Percentiles rank a stretch among this genome's conserved stretches.
phyloP scores from a whole-genome alignment of 495 filamentous ascomycete genomes.

The Achaetomiella virescens region DNA sequence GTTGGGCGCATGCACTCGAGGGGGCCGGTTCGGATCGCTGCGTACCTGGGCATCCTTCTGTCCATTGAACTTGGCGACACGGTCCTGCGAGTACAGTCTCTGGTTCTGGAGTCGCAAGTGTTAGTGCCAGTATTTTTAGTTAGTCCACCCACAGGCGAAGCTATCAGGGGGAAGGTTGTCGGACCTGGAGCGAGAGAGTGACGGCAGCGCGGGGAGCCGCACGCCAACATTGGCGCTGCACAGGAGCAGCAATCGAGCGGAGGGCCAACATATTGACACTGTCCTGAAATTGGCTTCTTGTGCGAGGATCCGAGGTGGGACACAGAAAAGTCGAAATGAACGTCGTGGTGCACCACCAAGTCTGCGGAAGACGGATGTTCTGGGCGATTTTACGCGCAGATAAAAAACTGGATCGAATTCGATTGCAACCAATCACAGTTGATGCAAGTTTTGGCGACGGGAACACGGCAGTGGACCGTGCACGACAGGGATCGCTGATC shows the following conservation, averaged over 20 bases:
- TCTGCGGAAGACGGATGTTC: slow-evolving; percentile 7
- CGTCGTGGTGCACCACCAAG: neutral
- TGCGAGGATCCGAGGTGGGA: neutral
- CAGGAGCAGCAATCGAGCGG: slow-evolving; percentile 46
- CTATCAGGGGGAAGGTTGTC: slow-evolving; percentile 19
- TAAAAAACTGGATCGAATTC: slow-evolving; percentile 15
- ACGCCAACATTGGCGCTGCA: slow-evolving; percentile 46
- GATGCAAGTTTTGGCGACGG: slow-evolving; percentile 15
- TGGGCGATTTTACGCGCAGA: slow-evolving; percentile 3
- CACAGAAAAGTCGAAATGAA: neutral
- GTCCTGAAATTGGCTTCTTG: neutral
- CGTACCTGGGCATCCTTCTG: slow-evolving; percentile 81
- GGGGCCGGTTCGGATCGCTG: slow-evolving; percentile 7
- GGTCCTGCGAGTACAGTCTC: slow-evolving; percentile 51
- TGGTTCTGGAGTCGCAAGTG: slow-evolving; percentile 35
- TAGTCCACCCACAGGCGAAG: neutral
- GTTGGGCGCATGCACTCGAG: neutral
- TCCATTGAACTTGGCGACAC: slow-evolving; percentile 89
- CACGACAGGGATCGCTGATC: slow-evolving; percentile 1
- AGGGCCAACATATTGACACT: slow-evolving; percentile 44
- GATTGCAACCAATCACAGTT: slow-evolving; percentile 13
- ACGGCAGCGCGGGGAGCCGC: slow-evolving; percentile 41
- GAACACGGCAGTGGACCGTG: slow-evolving; percentile 14
- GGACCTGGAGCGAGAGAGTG: slow-evolving; percentile 42
- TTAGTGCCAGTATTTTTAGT: slow-evolving; percentile 7